These are phyloP conservation scores for Triadica sebifera DNA, from an alignment of 345 rosid species.

Conservation along the genomic window DNA sequence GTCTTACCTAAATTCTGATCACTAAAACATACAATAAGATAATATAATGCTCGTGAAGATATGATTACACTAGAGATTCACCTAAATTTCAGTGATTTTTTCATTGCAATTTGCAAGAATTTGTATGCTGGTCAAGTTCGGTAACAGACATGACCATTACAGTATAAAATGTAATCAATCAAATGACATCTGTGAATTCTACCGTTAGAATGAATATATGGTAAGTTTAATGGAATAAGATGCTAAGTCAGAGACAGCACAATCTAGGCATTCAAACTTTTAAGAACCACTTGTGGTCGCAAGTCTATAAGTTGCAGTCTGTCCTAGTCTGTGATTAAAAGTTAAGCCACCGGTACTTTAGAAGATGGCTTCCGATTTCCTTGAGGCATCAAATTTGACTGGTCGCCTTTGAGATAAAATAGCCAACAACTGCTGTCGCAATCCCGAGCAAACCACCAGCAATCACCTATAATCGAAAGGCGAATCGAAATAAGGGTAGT, in stretches of 20 bases:
- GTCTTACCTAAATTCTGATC: too few species aligned
- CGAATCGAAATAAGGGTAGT: background rate
- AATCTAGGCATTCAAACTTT: background rate
- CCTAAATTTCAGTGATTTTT: conserved; percentile 2
- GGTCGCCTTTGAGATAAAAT: conserved; percentile 35
- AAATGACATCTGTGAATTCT: conserved; percentile 12
- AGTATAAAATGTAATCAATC: conserved; percentile 19
- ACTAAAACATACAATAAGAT: too few species aligned
- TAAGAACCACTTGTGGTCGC: background rate
- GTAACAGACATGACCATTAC: background rate
- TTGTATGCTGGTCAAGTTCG: background rate
- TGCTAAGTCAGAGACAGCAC: background rate
- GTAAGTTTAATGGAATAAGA: background rate
- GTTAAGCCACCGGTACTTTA: background rate
- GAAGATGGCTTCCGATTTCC: background rate
- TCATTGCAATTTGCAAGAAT: conserved; percentile 12
- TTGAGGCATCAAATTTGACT: conserved; percentile 27
- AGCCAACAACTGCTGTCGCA: conserved; percentile 53
- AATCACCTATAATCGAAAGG: conserved; percentile 48
- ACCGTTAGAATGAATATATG: conserved; percentile 6
- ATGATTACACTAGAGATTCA: background rate
- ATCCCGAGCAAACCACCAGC: conserved; percentile 79
- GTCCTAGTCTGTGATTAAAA: background rate
- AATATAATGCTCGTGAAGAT: too few species aligned
- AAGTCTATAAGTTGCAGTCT: background rate